These are phyloP conservation scores for Diaporthe sp. DNA, from an alignment of 2,329 filamentous ascomycete genomes.

Conservation along the genomic window DNA sequence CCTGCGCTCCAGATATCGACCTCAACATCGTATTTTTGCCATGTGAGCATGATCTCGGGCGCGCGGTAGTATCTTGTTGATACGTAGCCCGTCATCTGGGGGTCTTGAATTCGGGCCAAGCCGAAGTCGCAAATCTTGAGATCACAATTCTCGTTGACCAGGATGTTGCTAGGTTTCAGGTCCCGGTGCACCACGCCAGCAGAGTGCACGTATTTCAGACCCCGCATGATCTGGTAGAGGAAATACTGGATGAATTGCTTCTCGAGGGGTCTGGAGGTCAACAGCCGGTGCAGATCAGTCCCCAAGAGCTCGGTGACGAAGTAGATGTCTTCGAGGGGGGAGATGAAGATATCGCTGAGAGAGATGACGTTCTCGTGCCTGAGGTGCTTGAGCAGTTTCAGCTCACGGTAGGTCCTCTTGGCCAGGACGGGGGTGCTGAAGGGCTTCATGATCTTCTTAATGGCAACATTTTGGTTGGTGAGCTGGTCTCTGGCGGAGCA, in stretches of 20 bases:
- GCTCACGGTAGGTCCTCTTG: slow-evolving; percentile 96
- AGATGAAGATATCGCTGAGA: slow-evolving; percentile 99
- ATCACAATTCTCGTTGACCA: slow-evolving; percentile 99
- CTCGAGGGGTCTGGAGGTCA: slow-evolving; percentile 95
- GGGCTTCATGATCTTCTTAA: slow-evolving; percentile 99
- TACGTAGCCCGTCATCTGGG: slow-evolving; percentile 99
- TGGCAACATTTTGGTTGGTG: slow-evolving; percentile 94
- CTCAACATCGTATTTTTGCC: slow-evolving; percentile 99
- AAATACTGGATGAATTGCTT: slow-evolving; percentile 99
- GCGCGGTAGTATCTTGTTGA: slow-evolving; percentile 99
- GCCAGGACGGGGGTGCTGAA: slow-evolving; percentile 99
- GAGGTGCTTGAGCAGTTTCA: slow-evolving; percentile 97
- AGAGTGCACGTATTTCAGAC: slow-evolving; percentile 98
- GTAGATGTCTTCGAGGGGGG: slow-evolving; percentile 98
- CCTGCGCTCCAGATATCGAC: slow-evolving; percentile 99
- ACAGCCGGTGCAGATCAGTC: slow-evolving; percentile 93
- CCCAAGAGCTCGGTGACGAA: slow-evolving; percentile 98
- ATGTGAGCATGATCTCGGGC: slow-evolving; percentile 99
- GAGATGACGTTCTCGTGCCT: slow-evolving; percentile 97
- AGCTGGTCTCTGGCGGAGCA: slow-evolving; percentile 99
- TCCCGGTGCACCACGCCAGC: slow-evolving; percentile 98
- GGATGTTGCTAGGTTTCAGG: slow-evolving; percentile 97
- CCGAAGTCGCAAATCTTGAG: slow-evolving; percentile 99
- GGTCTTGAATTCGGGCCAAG: slow-evolving; percentile 96
- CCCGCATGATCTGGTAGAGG: slow-evolving; percentile 97